Evolutionary conservation across 2,329 filamentous ascomycete genomes (phyloP).

Genomic region (Calonectria fujianensis): DNA sequence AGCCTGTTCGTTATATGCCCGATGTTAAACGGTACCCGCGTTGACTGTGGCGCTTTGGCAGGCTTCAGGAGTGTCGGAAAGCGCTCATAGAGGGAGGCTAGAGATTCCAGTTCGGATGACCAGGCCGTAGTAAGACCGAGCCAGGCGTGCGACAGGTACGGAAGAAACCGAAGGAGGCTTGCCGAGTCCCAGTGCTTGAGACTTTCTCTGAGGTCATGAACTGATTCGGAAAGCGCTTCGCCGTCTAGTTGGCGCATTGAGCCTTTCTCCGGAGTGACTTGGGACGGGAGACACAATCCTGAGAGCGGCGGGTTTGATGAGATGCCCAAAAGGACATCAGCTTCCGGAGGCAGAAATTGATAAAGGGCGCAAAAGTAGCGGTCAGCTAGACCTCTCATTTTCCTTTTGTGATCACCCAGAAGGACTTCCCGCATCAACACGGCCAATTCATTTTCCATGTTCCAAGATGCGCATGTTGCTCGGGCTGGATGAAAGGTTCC

Average conservation of each 20-base stretch:
- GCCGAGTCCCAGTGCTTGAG: neutral
- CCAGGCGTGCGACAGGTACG: neutral
- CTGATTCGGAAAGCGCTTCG: neutral
- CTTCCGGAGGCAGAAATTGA: neutral
- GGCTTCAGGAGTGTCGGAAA: neutral
- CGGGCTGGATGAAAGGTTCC: too few relatives aligned
- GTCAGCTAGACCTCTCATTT: neutral
- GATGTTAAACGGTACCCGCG: neutral
- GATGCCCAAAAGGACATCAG: neutral
- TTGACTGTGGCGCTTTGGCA: neutral
- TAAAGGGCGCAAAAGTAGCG: neutral
- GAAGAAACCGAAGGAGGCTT: neutral
- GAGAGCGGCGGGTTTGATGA: neutral
- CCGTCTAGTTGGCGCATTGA: neutral
- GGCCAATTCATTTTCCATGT: neutral
- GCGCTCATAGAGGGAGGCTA: neutral
- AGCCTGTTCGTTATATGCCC: neutral
- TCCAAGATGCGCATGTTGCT: neutral
- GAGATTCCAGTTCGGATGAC: neutral
- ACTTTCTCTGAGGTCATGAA: neutral
- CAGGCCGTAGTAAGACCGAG: neutral
- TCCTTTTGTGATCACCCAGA: neutral
- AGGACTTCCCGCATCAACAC: neutral
- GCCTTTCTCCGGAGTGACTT: neutral
- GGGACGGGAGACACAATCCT: neutral